phyloP scores from a whole-genome alignment of 768 basidiomycete genomes.

The Hemileccinum impolitum region DNA sequence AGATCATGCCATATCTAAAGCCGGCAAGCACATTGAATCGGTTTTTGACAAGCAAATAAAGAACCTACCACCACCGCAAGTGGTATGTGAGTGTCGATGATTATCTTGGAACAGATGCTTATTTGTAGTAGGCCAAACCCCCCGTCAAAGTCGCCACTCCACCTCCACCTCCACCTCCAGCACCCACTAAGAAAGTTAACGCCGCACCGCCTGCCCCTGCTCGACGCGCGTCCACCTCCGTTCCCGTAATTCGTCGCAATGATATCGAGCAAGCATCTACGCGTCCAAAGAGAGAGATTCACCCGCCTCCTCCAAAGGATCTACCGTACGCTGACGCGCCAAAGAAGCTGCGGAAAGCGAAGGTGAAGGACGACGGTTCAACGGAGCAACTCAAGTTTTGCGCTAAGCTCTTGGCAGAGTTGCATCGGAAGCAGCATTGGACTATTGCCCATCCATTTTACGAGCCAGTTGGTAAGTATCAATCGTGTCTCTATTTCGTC shows the following conservation, averaged over 20 bases:
- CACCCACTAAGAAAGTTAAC: constrained; percentile 26
- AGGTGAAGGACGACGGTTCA: constrained; percentile 64
- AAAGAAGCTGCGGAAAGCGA: constrained; percentile 63
- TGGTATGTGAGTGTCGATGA: constrained; percentile 50
- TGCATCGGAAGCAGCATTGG: constrained; percentile 78
- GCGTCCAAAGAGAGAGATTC: constrained; percentile 97
- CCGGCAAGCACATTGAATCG: constrained; percentile 79
- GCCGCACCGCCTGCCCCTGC: constrained; percentile 40
- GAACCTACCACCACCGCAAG: constrained; percentile 72
- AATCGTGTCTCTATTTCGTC: not conserved
- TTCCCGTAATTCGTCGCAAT: constrained; percentile 80
- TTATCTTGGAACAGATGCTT: constrained; percentile 13
- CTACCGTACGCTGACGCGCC: constrained; percentile 76
- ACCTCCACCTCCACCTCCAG: constrained; percentile 42
- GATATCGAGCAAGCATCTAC: constrained; percentile 52
- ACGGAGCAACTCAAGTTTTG: constrained; percentile 86
- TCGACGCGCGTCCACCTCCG: constrained; percentile 75
- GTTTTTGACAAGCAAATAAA: constrained; percentile 87
- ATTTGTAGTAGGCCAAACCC: constrained; percentile 37
- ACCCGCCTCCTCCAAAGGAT: constrained; percentile 92
- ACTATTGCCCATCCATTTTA: constrained; percentile 80
- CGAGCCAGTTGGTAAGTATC: constrained; percentile 82
- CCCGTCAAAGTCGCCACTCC: constrained; percentile 40
- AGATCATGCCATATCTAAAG: constrained; percentile 73
- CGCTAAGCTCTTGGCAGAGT: constrained; percentile 64